Percentiles rank a stretch among this genome's conserved stretches.
phyloP scores from a whole-genome alignment of 768 basidiomycete genomes.

The Pleurotus cornucopiae region DNA sequence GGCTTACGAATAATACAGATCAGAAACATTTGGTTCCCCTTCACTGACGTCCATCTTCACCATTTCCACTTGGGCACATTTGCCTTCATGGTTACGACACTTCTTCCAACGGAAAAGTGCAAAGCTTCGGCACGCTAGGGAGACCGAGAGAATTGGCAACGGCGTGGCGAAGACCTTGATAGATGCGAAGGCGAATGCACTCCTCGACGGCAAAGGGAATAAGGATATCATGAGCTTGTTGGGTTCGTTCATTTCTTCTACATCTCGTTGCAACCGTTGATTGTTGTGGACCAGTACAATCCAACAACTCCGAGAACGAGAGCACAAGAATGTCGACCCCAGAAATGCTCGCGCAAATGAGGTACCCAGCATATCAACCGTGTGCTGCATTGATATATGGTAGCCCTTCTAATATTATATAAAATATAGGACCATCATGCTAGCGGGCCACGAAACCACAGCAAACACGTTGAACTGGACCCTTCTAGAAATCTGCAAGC shows the following conservation, averaged over 20 bases:
- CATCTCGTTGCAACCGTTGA: neutral
- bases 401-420: neutral
- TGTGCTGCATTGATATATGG: neutral
- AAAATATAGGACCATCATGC: conserved; percentile 22
- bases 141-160: conserved; percentile 14
- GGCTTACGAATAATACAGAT: conserved; percentile 2
- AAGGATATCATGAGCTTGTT: conserved; percentile 26
- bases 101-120: conserved; percentile 19
- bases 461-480: conserved; percentile 44
- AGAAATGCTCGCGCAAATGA: conserved; percentile 29
- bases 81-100: conserved; percentile 20
- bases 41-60: conserved; percentile 16
- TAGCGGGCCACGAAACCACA: conserved; percentile 44
- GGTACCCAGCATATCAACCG: neutral
- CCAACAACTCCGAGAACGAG: conserved; percentile 31
- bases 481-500: conserved; percentile 38
- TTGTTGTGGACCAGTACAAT: conserved; percentile 23
- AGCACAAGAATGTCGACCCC: conserved; percentile 25
- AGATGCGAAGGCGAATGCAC: conserved; percentile 16
- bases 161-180: conserved; percentile 20
- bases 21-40: conserved; percentile 16
- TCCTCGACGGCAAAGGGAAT: conserved; percentile 18
- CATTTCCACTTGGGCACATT: conserved; percentile 14
- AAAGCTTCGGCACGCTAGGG: conserved; percentile 14
- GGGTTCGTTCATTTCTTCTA: conserved; percentile 15